Evolutionary conservation across 1,284 basidiomycete genomes (phyloP), one percentile per base, ranked within the genome.

Genomic region (Mrakiaceae sp.): DNA sequence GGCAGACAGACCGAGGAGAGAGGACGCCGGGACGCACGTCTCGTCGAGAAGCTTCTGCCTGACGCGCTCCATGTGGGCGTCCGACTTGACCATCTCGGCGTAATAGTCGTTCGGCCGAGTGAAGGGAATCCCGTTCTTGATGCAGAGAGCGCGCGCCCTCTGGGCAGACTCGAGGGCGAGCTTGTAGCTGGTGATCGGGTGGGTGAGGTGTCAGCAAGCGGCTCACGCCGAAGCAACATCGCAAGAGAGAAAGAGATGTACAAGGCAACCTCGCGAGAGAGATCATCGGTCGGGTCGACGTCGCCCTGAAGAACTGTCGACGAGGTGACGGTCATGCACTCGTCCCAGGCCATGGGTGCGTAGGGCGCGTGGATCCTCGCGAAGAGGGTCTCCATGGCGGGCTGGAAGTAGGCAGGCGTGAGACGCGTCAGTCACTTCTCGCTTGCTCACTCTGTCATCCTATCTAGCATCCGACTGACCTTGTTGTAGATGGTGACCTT

Each of bases 11-110:
- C 12, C 7, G 11, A 16, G 9, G 49, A 11, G 10, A 65, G 9
- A 59, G 52, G 40, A 44, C 44, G 5, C 14, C 1, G 16, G n/a
- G 10, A 73, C 73, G 64, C 64, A 73, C 72, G 75, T 68, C 75
- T 98, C 95, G 75, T 98, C 90, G 42, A 98, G 82, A 47, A 98
- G 79, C 47, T 88, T 84, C 71, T 93, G 87, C 60, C 96, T 87
- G 70, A 98, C 90, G 58, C 91, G 85, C 75, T 97, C 93, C 96
- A 98, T 98, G 78, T 98, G 96, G 39, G 90, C 82, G 73, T 98
- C 96, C 42, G 87, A 87, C 79, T 98, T 98, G 72, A 98, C 88
- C 95, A 98, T 98, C 79, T 98, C 95, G 27, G 95, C 95, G 72
- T 97, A 98, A 76, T 93, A 98, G 78, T 98, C 96, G 0, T 82